Base-by-base conservation (phyloP, 2,329 filamentous ascomycete species). In the Sphaerulina musiva region DNA sequence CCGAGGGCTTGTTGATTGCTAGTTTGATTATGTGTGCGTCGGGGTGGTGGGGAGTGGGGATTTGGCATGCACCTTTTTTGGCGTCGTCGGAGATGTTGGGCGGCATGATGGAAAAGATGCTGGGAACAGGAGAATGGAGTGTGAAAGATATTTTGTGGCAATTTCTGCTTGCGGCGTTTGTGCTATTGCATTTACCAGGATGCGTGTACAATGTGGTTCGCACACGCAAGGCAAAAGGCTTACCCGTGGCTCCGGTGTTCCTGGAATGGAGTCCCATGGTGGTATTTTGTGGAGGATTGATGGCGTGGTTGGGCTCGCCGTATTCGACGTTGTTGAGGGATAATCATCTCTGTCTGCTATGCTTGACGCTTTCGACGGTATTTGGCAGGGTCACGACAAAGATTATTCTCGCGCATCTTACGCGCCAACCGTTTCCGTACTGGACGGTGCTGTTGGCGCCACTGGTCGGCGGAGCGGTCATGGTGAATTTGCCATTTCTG, bases 321-420 rank as follows among this genome's bases (percentile, higher is more conserved):
- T 82, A 95, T 75, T 95, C 91, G 55, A 85, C 81, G 9, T 74
- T 98, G 38, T 80, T 95, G 68, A 73, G 75, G 36, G 84, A 95
- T 56, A 96, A 97, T 74, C 87, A 93, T 67, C 81, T 98, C 1
- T 84, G 95, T 9, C 81, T 97, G 45, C 95, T 95, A 72, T 96
- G 91, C 75, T 74, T 95, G 56, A 95, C 89, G 56, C 87, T 97
- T 78, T 87, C 89, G n/a, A 91, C 97, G 65, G 93, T 96, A 55
- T 97, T 98, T 71, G 93, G 93, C 36, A 86, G 93, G 62, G 90
- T 98, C 85, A 97, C 93, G 0, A 98, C 93, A 39, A 98, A 97
- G 77, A 97, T 97, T 72, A 98, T 98, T 68, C 83, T 98, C 14
- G 92, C 93, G 2, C 93, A 98, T 72, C 78, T 98, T 48, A 93